phyloP scores from a whole-genome alignment of 2,329 filamentous ascomycete species.

The Trichoderma aggressivum region DNA sequence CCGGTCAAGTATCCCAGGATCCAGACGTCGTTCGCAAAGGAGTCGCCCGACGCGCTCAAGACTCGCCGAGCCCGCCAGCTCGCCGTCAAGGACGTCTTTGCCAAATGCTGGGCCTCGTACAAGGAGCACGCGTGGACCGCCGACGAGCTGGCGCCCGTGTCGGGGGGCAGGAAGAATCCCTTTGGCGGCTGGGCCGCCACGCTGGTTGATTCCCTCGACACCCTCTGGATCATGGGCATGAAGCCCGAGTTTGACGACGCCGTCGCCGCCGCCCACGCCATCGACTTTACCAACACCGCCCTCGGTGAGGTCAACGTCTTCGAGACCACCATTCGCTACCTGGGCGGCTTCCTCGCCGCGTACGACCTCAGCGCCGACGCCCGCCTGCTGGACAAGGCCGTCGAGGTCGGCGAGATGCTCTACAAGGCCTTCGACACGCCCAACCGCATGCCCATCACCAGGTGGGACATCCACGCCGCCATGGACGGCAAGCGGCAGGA shows the following conservation, averaged over 20 bases:
- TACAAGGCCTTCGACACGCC: constrained; percentile 52
- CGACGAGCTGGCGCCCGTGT: constrained; percentile 51
- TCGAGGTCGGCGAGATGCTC: constrained; percentile 51
- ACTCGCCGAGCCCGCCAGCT: constrained; percentile 29
- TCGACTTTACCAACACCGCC: constrained; percentile 49
- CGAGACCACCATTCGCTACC: constrained; percentile 54
- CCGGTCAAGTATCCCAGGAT: constrained; percentile 33
- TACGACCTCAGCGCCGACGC: constrained; percentile 47
- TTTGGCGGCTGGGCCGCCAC: constrained; percentile 58
- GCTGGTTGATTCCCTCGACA: constrained; percentile 58
- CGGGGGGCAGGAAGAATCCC: constrained; percentile 43
- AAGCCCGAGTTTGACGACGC: constrained; percentile 55
- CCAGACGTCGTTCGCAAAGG: constrained; percentile 30
- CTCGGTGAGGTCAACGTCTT: constrained; percentile 46
- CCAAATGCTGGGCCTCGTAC: constrained; percentile 49
- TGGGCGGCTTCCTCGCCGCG: constrained; percentile 50
- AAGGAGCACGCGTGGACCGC: constrained; percentile 49
- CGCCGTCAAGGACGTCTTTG: constrained; percentile 42
- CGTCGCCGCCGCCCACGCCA: constrained; percentile 43
- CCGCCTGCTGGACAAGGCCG: constrained; percentile 44
- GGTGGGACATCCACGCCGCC: constrained; percentile 28
- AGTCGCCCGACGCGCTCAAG: constrained; percentile 20
- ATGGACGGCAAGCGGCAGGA: constrained; percentile 25
- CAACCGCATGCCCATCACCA: constrained; percentile 45
- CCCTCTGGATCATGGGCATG: constrained; percentile 60